Conservation (phyloP, 129 eudicot species). For the Scalesia atractyloides region DNA sequence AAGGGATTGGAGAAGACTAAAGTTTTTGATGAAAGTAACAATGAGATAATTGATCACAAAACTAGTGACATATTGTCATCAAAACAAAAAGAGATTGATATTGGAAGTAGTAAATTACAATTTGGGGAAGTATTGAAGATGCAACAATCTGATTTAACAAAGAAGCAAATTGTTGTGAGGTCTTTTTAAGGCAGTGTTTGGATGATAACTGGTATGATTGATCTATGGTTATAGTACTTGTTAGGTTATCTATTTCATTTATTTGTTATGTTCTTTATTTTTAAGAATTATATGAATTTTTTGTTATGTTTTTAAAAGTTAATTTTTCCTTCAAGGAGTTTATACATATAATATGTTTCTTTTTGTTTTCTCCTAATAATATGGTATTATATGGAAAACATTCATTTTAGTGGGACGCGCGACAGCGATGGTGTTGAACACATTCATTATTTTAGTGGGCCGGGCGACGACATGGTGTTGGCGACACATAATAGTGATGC, state of each 20-base stretch:
- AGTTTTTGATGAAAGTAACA: constrained; percentile 49
- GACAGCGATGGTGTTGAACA: too few relatives aligned
- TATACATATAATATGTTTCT: background rate
- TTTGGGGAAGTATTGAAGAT: constrained; percentile 16
- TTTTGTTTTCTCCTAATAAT: background rate
- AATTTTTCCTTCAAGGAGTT: background rate
- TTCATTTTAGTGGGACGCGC: too few relatives aligned
- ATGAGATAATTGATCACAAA: constrained; percentile 25
- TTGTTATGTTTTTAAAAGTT: background rate
- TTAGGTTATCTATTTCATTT: constrained; percentile 8
- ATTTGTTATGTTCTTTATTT: background rate
- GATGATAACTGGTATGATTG: constrained; percentile 16
- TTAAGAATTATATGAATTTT: background rate
- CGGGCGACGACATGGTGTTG: too few relatives aligned
- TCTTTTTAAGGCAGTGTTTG: constrained; percentile 34
- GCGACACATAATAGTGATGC: too few relatives aligned
- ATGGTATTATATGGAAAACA: background rate
- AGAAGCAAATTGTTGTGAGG: constrained; percentile 56
- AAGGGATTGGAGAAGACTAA: constrained; percentile 22
- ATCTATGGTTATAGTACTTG: background rate
- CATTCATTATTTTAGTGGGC: too few relatives aligned
- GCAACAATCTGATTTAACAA: constrained; percentile 33
- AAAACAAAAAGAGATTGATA: background rate
- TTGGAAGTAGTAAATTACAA: constrained; percentile 1
- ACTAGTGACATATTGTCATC: background rate